phyloP scores from a whole-genome alignment of 495 filamentous ascomycete genomes.

The Talaromyces ruber region DNA sequence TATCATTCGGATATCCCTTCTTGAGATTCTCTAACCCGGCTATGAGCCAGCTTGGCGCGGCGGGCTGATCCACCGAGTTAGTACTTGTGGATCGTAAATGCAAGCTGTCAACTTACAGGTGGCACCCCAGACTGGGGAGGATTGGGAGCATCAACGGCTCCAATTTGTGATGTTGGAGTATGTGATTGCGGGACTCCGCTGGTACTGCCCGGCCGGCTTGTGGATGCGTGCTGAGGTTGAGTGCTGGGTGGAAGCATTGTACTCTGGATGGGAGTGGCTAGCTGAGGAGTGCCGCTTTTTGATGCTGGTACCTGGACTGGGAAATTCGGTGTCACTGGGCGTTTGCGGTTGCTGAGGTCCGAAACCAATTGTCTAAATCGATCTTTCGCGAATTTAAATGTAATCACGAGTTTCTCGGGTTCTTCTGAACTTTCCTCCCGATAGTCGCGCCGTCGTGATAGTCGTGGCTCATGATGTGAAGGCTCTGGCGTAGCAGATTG shows the following conservation, averaged over 20 bases:
- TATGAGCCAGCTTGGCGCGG: slow-evolving; percentile 73
- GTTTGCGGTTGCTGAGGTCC: slow-evolving; percentile 37
- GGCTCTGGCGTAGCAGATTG: slow-evolving; percentile 87
- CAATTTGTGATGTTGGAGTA: slow-evolving; percentile 43
- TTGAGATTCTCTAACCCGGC: slow-evolving; percentile 55
- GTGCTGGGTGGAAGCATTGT: slow-evolving; percentile 54
- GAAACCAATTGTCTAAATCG: slow-evolving; percentile 51
- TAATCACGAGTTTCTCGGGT: slow-evolving; percentile 55
- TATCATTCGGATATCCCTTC: slow-evolving; percentile 59
- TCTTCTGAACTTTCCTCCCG: slow-evolving; percentile 69
- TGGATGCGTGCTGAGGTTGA: slow-evolving; percentile 16
- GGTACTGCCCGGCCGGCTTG: slow-evolving; percentile 24
- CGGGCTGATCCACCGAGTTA: slow-evolving; percentile 43
- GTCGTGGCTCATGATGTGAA: slow-evolving; percentile 63
- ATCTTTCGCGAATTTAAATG: slow-evolving; percentile 59
- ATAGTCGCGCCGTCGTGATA: slow-evolving; percentile 49
- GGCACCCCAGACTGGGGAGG: slow-evolving; percentile 45
- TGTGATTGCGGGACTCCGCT: slow-evolving; percentile 17
- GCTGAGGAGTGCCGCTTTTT: slow-evolving; percentile 40
- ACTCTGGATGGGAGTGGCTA: slow-evolving; percentile 43
- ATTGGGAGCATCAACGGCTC: slow-evolving; percentile 54
- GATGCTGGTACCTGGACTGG: slow-evolving; percentile 32
- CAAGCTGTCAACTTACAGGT: slow-evolving; percentile 41
- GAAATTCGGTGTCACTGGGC: slow-evolving; percentile 14
- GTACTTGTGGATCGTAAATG: background rate